Base-by-base conservation (phyloP, 2,329 filamentous ascomycete genomes). In the Pseudonectria foliicola region DNA sequence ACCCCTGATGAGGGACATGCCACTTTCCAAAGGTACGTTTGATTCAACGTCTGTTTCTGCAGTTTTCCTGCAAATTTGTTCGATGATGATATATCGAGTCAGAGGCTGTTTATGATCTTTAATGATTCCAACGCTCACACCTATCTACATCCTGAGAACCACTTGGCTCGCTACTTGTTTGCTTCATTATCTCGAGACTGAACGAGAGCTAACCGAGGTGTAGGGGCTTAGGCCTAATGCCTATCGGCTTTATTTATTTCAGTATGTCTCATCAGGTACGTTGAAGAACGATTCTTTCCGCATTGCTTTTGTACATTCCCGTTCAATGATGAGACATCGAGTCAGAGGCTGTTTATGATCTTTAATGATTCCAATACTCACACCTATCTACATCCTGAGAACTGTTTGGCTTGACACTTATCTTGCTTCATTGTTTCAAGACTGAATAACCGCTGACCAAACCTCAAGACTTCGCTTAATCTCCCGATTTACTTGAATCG, bases 301-400 rank as follows among this genome's bases (percentile, higher is more conserved):
- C 12, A 6, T 25, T 27, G 27, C 34, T 16, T 27, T 21, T 10
- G 14, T n/a, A 32, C 32, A 21, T 27, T 30, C 29, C 18, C 37
- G 37, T 56, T 46, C 45, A 42, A 60, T 65, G 62, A 66, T 66
- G 62, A 65, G 53, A 54, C 40, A 45, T 43, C 37, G 51, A 50
- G 50, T 61, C 61, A 64, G 64, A 67, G 63, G 64, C 64, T 67
- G 64, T 67, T 67, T 67, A 67, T 67, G 64, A 67, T 57, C 38
- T 41, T n/a, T 36, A 27, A 47, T 64, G 59, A 63, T 64, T 64
- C 51, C 45, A 57, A 58, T 46, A 34, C 48, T 57, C 49, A 56
- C 49, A 60, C 55, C 43, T 49, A 50, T 55, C 52, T 50, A 49
- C 43, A 48, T 46, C 34, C 40, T 40, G 38, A 21, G 18, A 21